Conservation (phyloP, 768 basidiomycete genomes). For the Pleurotus tuber-regium region DNA sequence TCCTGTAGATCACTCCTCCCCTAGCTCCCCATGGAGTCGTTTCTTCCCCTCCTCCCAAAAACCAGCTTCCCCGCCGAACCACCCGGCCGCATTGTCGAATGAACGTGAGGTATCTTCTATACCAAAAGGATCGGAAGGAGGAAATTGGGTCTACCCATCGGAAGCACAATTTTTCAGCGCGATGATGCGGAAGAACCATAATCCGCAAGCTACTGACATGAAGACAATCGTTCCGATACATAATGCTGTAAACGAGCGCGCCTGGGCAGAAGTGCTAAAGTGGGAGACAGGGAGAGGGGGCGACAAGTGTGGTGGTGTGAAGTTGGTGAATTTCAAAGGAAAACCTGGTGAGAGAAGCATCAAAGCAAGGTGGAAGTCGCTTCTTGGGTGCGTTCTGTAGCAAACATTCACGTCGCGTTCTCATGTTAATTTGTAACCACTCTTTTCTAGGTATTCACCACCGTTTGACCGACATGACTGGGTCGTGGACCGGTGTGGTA, state of each 20-base stretch:
- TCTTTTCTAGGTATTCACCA: slow-evolving; percentile 69
- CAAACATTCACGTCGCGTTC: slow-evolving; percentile 11
- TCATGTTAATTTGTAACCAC: not conserved
- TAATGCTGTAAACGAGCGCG: slow-evolving; percentile 96
- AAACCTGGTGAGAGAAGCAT: slow-evolving; percentile 76
- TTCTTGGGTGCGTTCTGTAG: slow-evolving; percentile 77
- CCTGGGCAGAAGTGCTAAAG: slow-evolving; percentile 77
- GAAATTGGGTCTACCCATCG: slow-evolving; percentile 96
- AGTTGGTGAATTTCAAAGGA: slow-evolving; percentile 89
- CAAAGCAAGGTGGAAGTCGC: slow-evolving; percentile 76
- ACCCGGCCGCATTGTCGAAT: slow-evolving; percentile 48
- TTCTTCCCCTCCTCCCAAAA: slow-evolving; percentile 13
- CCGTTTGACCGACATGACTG: slow-evolving; percentile 99
- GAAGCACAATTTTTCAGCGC: slow-evolving; percentile 99
- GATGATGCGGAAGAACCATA: slow-evolving; percentile 92
- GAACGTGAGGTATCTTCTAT: slow-evolving; percentile 88
- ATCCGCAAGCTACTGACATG: slow-evolving; percentile 88
- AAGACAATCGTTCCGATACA: slow-evolving; percentile 95
- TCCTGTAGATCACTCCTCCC: slow-evolving; percentile 61
- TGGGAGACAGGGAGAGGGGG: slow-evolving; percentile 86
- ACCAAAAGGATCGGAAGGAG: slow-evolving; percentile 60
- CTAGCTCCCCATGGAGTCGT: slow-evolving; percentile 4
- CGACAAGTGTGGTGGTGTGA: slow-evolving; percentile 76
- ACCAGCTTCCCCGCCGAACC: slow-evolving; percentile 18
- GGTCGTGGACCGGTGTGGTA: slow-evolving; percentile 92